These are phyloP conservation scores for Phytomonas sp. DNA, from an alignment of 208 protist species.

Conservation along the genomic window DNA sequence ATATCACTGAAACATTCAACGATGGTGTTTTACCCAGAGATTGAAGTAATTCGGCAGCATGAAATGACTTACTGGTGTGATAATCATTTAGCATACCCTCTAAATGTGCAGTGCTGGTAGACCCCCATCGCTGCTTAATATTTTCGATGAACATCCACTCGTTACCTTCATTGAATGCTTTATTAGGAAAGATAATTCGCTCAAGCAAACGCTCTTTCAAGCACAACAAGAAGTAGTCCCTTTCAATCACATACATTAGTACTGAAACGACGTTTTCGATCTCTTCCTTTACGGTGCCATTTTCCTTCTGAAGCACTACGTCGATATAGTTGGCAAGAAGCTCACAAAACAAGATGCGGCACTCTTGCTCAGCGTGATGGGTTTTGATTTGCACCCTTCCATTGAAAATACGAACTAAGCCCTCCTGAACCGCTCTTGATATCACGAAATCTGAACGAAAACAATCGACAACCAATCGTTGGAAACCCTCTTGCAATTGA, in stretches of 20 bases:
- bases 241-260: constrained; percentile 64
- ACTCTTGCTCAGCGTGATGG: constrained; percentile 2
- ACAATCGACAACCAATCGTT: constrained; percentile 36
- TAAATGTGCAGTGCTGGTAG: constrained; percentile 63
- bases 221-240: constrained; percentile 68
- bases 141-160: constrained; percentile 66
- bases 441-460: constrained; percentile 60
- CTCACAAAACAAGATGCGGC: constrained; percentile 52
- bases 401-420: constrained; percentile 58
- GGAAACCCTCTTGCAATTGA: constrained; percentile 66
- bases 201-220: constrained; percentile 69
- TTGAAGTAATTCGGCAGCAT: background rate
- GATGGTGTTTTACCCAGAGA: constrained; percentile 4
- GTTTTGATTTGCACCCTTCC: constrained; percentile 33
- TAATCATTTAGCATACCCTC: constrained; percentile 86
- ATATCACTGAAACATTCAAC: constrained; percentile 48
- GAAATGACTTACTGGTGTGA: constrained; percentile 19
- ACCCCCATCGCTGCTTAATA: constrained; percentile 57
- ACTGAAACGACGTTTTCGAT: constrained; percentile 52
- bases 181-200: constrained; percentile 64
- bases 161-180: constrained; percentile 41
- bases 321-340: constrained; percentile 75
- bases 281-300: constrained; percentile 24
- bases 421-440: constrained; percentile 56
- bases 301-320: constrained; percentile 46